Evolutionary conservation across 306 rosid species (phyloP), one percentile per base, ranked within the genome.

Genomic region (Acmispon strigosus): DNA sequence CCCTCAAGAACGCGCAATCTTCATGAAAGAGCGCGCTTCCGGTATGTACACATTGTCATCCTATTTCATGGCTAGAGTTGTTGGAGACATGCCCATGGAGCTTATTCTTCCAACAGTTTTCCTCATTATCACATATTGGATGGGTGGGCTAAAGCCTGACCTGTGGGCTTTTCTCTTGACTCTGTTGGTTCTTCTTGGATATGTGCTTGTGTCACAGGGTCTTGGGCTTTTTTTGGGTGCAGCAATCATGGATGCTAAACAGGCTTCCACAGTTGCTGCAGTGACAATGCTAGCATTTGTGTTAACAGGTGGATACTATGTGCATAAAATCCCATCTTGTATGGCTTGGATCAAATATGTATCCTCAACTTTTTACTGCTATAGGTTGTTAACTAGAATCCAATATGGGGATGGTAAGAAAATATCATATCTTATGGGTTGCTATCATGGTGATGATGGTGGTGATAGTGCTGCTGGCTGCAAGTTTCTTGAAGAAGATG

Each of bases 191-290:
- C 73, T 92, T 13, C 83, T 90, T 20, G 92, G 88, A 27, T 82
- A 90, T 0, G 96, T 92, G 50, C 86, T 92, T 0, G 98, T 88
- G 32, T 92, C 98, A 11, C 96, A 92, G 34, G 98, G 98, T 12
- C 98, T 92, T 20, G 98, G 98, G 17, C 98, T 92, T 17, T 89
- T 89, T 22, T 64, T 92, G 11, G 98, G 98, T 0, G 98, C 96
- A 0, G 86, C 87, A 2, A 89, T 92, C 53, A 92, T 92, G 98
- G 96, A 92, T 41, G 96, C 98, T 15, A 92, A 90, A 58, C 96
- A 86, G 72, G 98, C 98, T 6, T 90, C 98, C 18, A 86, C 98
- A 0, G 69, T 92, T 29, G 96, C 82, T 11, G 88, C 98, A 0
- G 95, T 90, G 48, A 88, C 90, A 39, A 92, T 92, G 98, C 70